A percentile compares a stretch with the other conserved stretches of the same genome.
Conservation (phyloP, 2,329 filamentous ascomycete species). For the Biscogniauxia mediterranea region DNA sequence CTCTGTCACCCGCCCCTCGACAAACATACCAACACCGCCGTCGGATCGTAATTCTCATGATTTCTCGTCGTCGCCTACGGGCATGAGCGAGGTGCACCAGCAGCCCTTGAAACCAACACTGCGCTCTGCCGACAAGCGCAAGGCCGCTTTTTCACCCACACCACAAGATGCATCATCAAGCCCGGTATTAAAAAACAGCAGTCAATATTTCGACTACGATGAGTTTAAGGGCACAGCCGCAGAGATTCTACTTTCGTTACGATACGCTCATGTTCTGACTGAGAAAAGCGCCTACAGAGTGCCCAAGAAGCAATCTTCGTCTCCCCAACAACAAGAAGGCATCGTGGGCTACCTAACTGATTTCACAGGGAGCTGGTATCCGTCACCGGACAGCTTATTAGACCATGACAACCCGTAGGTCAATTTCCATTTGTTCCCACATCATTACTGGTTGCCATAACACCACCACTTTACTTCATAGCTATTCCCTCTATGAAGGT, state of each 20-base stretch:
- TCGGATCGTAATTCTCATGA: background rate
- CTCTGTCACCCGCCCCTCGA: no score
- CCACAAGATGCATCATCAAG: background rate
- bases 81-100: background rate
- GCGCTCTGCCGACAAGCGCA: background rate
- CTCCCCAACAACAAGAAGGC: background rate
- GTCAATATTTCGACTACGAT: background rate
- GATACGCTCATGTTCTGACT: background rate
- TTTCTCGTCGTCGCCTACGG: background rate
- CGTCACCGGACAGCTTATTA: background rate
- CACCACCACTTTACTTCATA: background rate
- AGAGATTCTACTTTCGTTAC: background rate
- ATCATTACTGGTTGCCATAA: background rate
- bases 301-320: background rate
- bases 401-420: background rate
- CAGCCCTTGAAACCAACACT: background rate
- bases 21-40: background rate
- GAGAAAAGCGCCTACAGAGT: background rate
- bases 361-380: background rate
- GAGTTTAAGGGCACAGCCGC: no score
- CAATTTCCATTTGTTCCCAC: background rate
- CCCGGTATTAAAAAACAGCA: background rate
- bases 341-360: no score
- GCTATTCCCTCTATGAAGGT: background rate
- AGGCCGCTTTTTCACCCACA: background rate